Evolutionary conservation across 768 basidiomycete species (phyloP), one percentile per base, ranked within the genome.

Genomic region (Ramaria rubella): DNA sequence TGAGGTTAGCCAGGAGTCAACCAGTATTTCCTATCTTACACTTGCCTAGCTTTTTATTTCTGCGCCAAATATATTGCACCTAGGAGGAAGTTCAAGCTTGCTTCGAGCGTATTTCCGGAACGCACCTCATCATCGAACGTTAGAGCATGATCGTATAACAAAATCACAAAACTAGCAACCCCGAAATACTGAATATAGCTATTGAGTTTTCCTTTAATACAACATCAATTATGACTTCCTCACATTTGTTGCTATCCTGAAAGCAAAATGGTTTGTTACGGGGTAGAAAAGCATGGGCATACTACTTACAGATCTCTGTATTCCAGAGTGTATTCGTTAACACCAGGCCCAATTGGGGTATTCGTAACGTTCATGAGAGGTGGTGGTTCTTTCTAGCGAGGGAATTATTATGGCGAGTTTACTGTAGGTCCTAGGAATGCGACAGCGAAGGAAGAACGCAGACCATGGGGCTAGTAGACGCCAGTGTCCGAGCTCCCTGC

Each of bases 101-200:
- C n/a, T n/a, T n/a, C n/a, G n/a, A n/a, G n/a, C n/a, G n/a, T n/a
- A 46, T 46, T 24, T 15, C 17, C 40, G 1, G 12, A 5, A 48
- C 55, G 15, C 43, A 56, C 55, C 33, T 56, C 55, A 49, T 56
- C 55, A 33, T 30, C 24, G 21, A 56, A 56, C 43, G 45, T 56
- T 23, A 56, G 31, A 6, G 48, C 33, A 4, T 56, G 55, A 33
- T 56, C 55, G 29, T 56, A 56, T 24, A 56, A 1, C 9, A 56
- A 38, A 34, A 56, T 33, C 14, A 48, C 46, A 29, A 56, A 56
- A 27, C 55, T 48, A 30, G 55, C 55, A 23, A 56, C 2, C 2
- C 55, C 55, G 27, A 56, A 26, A 46, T 33, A 56, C 55, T 56
- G 11, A 30, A 33, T 7, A 23, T 7, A 15, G 46, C 23, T 2